Conservation (phyloP, 192 early-diverging fungal species). For the Entomortierella beljakovae region DNA sequence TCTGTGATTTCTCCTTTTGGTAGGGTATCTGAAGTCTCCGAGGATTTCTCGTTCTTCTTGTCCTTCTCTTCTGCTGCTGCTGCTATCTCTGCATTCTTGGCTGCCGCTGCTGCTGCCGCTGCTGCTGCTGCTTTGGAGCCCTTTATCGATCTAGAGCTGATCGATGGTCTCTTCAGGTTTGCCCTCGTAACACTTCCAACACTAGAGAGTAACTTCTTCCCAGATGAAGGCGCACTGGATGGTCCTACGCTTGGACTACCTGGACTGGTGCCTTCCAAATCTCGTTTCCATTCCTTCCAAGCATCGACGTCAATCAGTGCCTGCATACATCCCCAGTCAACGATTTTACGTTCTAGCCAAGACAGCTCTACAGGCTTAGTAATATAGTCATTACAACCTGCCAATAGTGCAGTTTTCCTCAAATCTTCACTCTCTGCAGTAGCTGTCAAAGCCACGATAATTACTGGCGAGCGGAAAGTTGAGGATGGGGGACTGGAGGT, state of each 20-base stretch:
- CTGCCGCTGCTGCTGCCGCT: conserved; percentile 19
- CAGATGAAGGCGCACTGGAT: background rate
- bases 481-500: conserved; percentile 44
- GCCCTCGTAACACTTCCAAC: conserved; percentile 16
- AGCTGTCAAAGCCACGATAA: conserved; percentile 91
- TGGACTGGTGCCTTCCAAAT: conserved; percentile 25
- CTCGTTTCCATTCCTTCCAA: conserved; percentile 67
- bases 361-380: conserved; percentile 87
- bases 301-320: conserved; percentile 89
- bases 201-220: conserved; percentile 13
- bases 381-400: conserved; percentile 92
- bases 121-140: conserved; percentile 21
- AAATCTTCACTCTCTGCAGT: conserved; percentile 36
- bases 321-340: conserved; percentile 95
- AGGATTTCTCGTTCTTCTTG: background rate
- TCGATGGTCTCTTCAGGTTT: conserved; percentile 42
- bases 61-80: background rate
- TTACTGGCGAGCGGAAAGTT: conserved; percentile 73
- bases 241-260: conserved; percentile 12
- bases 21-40: background rate
- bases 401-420: conserved; percentile 75
- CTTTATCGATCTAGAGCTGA: conserved; percentile 40
- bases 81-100: conserved; percentile 18
- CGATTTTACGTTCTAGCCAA: conserved; percentile 89
- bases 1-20: background rate